Evolutionary conservation across 768 basidiomycete species (phyloP), one percentile per base, ranked within the genome.

Genomic region (Xerocomellus intermedius): DNA sequence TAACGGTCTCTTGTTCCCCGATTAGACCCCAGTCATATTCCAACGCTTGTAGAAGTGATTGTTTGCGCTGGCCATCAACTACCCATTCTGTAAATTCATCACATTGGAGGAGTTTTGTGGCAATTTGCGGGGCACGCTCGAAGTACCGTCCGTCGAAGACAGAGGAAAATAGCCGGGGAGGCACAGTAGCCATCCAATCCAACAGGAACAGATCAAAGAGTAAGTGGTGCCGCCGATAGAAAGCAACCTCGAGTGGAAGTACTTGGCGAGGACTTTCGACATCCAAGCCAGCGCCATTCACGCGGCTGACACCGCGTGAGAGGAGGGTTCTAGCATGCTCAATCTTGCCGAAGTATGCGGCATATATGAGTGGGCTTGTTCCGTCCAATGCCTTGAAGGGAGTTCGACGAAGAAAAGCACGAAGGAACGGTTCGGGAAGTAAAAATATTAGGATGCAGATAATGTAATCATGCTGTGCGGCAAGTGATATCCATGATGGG

Each of bases 311-410:
- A n/a, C 28, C 21, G 2, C n/a, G 9, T 8, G 49, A 55, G 6
- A 55, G 42, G 3, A 55, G 21, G 4, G 28, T 51, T 6, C 28
- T 37, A n/a, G 52, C 49, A 21, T 61, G 59, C 1, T 56, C 37
- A 4, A 46, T 37, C 22, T 54, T 60, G 8, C 30, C 33, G 8
- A 48, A 47, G 8, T 51, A 43, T 5, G 54, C 35, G 9, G 54
- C 54, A 38, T 61, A 61, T 17, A 61, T 28, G 0, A 61, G 52
- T 0, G 60, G 55, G 5, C 45, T 57, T 4, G 57, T 63, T n/a
- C 56, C 38, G 3, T 28, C 37, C 14, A 22, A 33, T 22, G 37
- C 5, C n/a, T 41, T 42, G 46, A 54, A 42, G n/a, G 39, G 39
- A 9, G 35, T 24, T 22, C 12, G 48, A n/a, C 17, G 35, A 22